A percentile compares a stretch with the other conserved stretches of the same genome.
Conservation (phyloP, 306 rosid species). For the Acacia confusa region DNA sequence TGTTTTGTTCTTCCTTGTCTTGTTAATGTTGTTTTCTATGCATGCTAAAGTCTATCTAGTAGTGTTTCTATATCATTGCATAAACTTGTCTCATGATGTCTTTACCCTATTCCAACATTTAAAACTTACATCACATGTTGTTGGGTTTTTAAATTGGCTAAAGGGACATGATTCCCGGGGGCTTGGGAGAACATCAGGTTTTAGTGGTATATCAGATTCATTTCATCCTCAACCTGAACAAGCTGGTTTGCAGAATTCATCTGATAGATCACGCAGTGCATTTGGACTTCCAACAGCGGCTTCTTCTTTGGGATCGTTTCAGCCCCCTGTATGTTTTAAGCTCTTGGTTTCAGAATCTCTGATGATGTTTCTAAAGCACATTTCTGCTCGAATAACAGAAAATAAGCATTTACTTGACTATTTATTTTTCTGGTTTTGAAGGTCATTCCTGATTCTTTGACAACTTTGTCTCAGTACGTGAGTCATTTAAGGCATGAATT, state of each 20-base stretch:
- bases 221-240: constrained; percentile 61
- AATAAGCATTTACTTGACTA: constrained; percentile 13
- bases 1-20: not conserved
- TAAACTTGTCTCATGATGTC: constrained; percentile 18
- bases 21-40: not conserved
- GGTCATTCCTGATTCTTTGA: constrained; percentile 95
- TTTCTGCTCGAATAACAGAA: not conserved
- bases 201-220: constrained; percentile 52
- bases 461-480: constrained; percentile 77
- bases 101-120: constrained; percentile 12
- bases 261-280: constrained; percentile 56
- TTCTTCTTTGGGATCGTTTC: constrained; percentile 63
- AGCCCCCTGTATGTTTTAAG: constrained; percentile 70
- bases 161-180: constrained; percentile 75
- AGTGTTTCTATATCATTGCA: constrained; percentile 11
- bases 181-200: constrained; percentile 58
- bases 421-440: constrained; percentile 46
- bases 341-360: constrained; percentile 36
- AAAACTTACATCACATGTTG: constrained; percentile 11
- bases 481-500: constrained; percentile 66
- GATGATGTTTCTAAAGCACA: not conserved
- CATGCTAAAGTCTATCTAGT: not conserved
- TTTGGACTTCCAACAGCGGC: constrained; percentile 61
- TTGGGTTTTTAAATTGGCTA: constrained; percentile 44
- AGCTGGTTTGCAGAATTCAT: constrained; percentile 46